Evolutionary conservation across 495 filamentous ascomycete species (phyloP).

Genomic region (Trichoderma parareesei): DNA sequence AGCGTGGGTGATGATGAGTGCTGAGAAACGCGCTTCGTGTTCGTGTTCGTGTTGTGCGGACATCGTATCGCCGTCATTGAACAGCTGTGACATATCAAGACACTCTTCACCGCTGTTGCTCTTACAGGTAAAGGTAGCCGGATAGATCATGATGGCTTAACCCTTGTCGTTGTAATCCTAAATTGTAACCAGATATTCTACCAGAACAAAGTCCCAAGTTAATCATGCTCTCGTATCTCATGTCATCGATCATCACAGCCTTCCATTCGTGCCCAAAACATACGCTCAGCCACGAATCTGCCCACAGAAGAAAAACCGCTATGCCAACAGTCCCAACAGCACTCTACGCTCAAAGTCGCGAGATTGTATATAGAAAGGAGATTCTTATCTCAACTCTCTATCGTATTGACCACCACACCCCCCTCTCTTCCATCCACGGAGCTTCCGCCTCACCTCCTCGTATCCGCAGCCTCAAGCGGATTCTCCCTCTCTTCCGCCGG

Average conservation of each 20-base stretch:
- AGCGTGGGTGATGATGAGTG: slow-evolving; percentile 11
- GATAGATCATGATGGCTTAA: not conserved
- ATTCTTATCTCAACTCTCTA: too few relatives aligned
- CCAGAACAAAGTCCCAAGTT: not conserved
- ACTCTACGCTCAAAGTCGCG: too few relatives aligned
- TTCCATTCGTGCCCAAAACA: not conserved
- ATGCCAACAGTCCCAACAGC: not conserved
- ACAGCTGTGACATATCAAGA: too few relatives aligned
- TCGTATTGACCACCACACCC: too few relatives aligned
- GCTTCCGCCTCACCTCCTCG: not conserved
- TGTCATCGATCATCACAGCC: not conserved
- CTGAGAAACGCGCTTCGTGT: not conserved
- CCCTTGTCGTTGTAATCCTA: not conserved
- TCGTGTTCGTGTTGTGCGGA: not conserved
- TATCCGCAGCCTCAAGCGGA: not conserved
- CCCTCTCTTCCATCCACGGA: too few relatives aligned
- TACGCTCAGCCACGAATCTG: not conserved
- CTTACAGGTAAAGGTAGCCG: too few relatives aligned
- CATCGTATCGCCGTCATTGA: too few relatives aligned
- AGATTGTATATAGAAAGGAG: too few relatives aligned
- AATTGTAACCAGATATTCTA: not conserved
- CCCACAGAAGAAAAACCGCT: not conserved
- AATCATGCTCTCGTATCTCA: not conserved
- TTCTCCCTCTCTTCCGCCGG: not conserved
- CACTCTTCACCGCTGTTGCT: not conserved